phyloP scores from a whole-genome alignment of 768 basidiomycete species.

The Astraeus odoratus region DNA sequence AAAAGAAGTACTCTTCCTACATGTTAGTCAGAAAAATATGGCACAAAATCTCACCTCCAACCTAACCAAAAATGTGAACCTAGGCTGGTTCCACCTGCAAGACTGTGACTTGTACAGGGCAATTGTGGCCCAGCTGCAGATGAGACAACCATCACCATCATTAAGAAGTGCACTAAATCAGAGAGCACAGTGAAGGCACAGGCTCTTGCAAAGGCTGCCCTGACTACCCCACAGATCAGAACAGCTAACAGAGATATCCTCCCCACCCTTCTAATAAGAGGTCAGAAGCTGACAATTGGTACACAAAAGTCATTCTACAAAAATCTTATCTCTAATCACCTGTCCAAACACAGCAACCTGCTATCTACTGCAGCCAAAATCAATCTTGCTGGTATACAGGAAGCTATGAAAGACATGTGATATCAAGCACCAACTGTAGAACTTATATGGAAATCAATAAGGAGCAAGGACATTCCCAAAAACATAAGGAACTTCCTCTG shows the following conservation, averaged over 20 bases:
- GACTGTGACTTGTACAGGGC: neutral
- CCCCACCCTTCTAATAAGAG: neutral
- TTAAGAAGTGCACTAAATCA: neutral
- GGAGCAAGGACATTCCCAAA: constrained; percentile 5
- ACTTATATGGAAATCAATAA: constrained; percentile 3
- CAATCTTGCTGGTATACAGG: neutral
- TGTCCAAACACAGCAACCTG: neutral
- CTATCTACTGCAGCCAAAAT: neutral
- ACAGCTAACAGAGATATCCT: neutral
- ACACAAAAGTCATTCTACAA: neutral
- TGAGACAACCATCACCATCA: neutral
- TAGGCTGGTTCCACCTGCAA: neutral
- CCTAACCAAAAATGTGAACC: neutral
- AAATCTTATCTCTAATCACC: neutral
- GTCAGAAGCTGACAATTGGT: neutral
- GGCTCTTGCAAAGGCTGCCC: neutral
- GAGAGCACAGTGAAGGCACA: neutral
- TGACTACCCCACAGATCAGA: neutral
- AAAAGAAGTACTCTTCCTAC: neutral
- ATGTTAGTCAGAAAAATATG: neutral
- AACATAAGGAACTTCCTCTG: constrained; percentile 14
- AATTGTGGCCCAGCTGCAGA: neutral
- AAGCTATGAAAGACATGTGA: neutral
- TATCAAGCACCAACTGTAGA: neutral
- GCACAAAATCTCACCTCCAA: neutral